Evolutionary conservation across 768 basidiomycete species (phyloP).

Genomic region (Suillus clintonianus): DNA sequence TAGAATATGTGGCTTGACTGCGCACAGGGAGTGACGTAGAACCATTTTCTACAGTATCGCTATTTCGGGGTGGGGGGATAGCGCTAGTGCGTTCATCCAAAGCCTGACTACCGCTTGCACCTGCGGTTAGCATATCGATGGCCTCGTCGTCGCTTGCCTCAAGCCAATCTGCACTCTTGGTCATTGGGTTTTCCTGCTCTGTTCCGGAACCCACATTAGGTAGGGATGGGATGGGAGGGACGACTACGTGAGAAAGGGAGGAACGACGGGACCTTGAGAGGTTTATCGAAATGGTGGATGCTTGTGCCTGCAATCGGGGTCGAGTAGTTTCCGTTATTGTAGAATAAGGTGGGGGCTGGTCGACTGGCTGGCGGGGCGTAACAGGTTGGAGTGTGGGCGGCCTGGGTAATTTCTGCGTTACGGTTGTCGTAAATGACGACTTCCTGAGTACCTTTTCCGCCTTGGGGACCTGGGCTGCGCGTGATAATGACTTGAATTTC

Average conservation of each 20-base stretch:
- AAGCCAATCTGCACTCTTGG: conserved; percentile 68
- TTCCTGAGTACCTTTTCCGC: conserved; percentile 19
- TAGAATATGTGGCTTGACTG: conserved; percentile 28
- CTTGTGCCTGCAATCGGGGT: conserved; percentile 39
- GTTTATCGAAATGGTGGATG: conserved; percentile 44
- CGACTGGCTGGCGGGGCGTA: conserved; percentile 34
- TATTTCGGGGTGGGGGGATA: conserved; percentile 32
- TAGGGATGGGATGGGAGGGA: conserved; percentile 40
- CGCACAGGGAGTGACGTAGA: conserved; percentile 29
- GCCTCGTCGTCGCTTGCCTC: conserved; percentile 88
- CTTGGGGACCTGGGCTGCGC: conserved; percentile 33
- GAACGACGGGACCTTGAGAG: conserved; percentile 49
- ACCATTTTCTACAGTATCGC: conserved; percentile 21
- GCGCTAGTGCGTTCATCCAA: conserved; percentile 82
- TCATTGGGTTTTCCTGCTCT: conserved; percentile 42
- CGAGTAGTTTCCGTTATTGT: conserved; percentile 29
- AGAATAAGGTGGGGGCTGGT: conserved; percentile 69
- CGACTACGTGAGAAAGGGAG: conserved; percentile 64
- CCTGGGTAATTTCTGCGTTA: conserved; percentile 25
- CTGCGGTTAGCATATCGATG: conserved; percentile 80
- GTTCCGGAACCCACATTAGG: conserved; percentile 34
- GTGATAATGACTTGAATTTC: conserved; percentile 49
- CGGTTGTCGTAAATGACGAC: conserved; percentile 16
- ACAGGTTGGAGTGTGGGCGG: conserved; percentile 27
- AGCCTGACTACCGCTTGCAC: conserved; percentile 77